Conservation (phyloP, 1,284 basidiomycete genomes). For the Coriolopsis trogii region DNA sequence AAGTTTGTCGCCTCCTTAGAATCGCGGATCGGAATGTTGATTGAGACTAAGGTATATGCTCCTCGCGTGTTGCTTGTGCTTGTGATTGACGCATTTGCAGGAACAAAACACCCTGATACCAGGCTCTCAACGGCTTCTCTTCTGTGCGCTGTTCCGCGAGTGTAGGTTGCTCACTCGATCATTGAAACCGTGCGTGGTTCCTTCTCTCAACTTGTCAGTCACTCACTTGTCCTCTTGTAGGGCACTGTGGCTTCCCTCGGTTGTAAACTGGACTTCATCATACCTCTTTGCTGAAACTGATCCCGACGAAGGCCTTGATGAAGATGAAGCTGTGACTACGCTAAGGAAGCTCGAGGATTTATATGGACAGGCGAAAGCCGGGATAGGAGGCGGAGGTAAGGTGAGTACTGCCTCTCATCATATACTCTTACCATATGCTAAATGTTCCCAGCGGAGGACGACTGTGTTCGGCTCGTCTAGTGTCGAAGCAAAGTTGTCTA, state of each 20-base stretch:
- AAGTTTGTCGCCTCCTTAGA: conserved; percentile 65
- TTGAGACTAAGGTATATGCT: conserved; percentile 59
- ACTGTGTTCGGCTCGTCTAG: conserved; percentile 35
- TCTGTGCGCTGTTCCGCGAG: conserved; percentile 61
- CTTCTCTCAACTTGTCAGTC: background rate
- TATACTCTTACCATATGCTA: background rate
- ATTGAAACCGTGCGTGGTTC: conserved; percentile 57
- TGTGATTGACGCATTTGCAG: conserved; percentile 35
- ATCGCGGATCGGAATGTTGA: conserved; percentile 53
- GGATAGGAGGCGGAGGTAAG: conserved; percentile 45
- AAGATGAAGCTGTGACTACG: conserved; percentile 46
- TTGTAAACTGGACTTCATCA: conserved; percentile 49
- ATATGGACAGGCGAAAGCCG: conserved; percentile 52
- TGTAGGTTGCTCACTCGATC: conserved; percentile 63
- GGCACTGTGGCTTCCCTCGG: conserved; percentile 56
- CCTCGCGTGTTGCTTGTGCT: background rate
- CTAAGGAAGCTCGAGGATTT: conserved; percentile 50
- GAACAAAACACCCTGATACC: conserved; percentile 54
- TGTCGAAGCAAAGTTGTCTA: conserved; percentile 28
- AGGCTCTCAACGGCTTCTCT: conserved; percentile 56
- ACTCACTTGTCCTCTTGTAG: conserved; percentile 36
- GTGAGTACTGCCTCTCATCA: conserved; percentile 32
- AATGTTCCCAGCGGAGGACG: conserved; percentile 22
- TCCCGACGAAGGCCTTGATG: conserved; percentile 32
- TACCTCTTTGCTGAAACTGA: conserved; percentile 37